These are phyloP conservation scores for Phytopythium cucurbitacearum DNA, from an alignment of 352 stramenopile genomes.

Conservation along the genomic window DNA sequence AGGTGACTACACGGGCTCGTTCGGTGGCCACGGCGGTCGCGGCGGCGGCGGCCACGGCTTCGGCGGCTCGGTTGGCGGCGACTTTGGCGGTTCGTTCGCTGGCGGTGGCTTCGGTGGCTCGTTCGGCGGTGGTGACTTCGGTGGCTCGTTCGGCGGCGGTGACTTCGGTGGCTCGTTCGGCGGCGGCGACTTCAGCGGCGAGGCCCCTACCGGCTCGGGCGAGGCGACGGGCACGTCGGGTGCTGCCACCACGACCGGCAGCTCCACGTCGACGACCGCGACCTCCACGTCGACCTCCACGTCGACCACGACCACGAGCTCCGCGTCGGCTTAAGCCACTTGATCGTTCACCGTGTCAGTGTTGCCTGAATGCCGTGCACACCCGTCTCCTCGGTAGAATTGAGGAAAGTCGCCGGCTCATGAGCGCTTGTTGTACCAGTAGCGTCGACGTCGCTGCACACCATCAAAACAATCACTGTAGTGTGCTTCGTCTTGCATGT, in stretches of 20 bases:
- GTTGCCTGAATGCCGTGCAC: too few species aligned
- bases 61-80: not conserved
- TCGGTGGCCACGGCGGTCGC: not conserved
- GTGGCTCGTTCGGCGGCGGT: not conserved
- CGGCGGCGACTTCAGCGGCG: not conserved
- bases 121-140: not conserved
- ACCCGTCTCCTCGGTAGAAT: too few species aligned
- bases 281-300: too few species aligned
- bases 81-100: not conserved
- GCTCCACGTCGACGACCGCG: too few species aligned
- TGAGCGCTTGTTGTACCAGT: not conserved
- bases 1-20: not conserved
- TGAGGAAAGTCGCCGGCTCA: too few species aligned
- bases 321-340: too few species aligned
- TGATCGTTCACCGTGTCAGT: too few species aligned
- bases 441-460: not conserved
- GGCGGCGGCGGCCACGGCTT: not conserved
- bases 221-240: too few species aligned
- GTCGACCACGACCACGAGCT: too few species aligned
- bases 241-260: too few species aligned
- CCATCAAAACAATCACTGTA: not conserved
- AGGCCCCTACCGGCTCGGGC: not conserved
- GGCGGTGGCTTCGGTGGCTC: not conserved
- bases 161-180: not conserved
- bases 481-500: too few species aligned